Evolutionary conservation across 2,329 filamentous ascomycete species (phyloP).

Genomic region (Talaromyces sp.): DNA sequence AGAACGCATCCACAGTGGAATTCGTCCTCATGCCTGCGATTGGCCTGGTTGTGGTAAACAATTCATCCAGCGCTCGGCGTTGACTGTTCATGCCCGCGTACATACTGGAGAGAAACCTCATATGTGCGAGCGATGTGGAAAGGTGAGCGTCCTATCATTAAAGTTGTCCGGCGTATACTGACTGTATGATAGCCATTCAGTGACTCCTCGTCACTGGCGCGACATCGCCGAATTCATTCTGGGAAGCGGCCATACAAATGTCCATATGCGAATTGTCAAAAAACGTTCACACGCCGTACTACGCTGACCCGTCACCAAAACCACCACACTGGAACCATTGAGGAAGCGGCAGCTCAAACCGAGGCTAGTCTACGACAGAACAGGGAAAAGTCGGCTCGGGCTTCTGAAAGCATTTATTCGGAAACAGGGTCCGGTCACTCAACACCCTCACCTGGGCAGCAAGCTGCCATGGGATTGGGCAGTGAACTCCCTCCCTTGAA

Average conservation of each 20-base stretch:
- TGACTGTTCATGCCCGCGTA: conserved; percentile 92
- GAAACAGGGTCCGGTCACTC: conserved; percentile 49
- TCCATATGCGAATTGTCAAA: conserved; percentile 94
- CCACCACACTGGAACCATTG: conserved; percentile 89
- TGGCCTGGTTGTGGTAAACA: conserved; percentile 85
- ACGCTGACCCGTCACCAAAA: conserved; percentile 95
- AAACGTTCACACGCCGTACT: conserved; percentile 94
- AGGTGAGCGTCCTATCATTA: conserved; percentile 57
- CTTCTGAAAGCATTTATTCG: conserved; percentile 42
- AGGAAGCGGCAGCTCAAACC: conserved; percentile 85
- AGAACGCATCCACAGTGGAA: conserved; percentile 95
- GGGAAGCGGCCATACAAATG: conserved; percentile 97
- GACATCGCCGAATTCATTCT: conserved; percentile 91
- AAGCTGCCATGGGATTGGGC: conserved; percentile 74
- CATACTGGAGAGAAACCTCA: conserved; percentile 98
- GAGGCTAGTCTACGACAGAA: conserved; percentile 71
- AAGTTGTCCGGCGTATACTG: not conserved
- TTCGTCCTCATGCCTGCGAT: conserved; percentile 89
- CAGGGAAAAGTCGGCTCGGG: conserved; percentile 36
- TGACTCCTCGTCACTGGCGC: conserved; percentile 88
- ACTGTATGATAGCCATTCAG: conserved; percentile 70
- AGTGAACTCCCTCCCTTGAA: conserved; percentile 68
- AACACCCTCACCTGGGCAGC: conserved; percentile 78
- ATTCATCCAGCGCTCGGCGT: conserved; percentile 92
- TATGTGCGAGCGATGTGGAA: conserved; percentile 93